These are phyloP conservation scores for Selaginella tamariscina DNA, from an alignment of 75 land plant genomes.

Conservation along the genomic window DNA sequence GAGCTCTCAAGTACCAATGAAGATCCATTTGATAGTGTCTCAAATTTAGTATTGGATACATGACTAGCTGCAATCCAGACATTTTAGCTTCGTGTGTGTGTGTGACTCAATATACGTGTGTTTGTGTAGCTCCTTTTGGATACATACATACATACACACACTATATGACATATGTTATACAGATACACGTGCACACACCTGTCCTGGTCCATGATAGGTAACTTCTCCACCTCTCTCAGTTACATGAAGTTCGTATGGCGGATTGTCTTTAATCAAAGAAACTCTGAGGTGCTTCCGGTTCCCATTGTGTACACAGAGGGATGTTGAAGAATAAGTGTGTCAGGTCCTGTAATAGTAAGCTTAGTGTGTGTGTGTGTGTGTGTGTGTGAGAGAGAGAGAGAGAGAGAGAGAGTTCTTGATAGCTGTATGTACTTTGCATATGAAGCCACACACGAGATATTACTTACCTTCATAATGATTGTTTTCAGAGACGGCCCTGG, in stretches of 20 bases:
- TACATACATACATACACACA: no score
- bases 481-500: slow-evolving; percentile 20
- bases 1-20: slow-evolving; percentile 94
- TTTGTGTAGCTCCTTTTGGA: no score
- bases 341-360: no score
- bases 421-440: no score
- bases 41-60: slow-evolving; percentile 92
- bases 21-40: slow-evolving; percentile 85
- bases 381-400: no score
- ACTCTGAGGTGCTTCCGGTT: slow-evolving; percentile 58
- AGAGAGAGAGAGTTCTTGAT: no score
- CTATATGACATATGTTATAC: no score
- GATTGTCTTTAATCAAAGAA: slow-evolving; percentile 43
- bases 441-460: no score
- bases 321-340: slow-evolving; percentile 67
- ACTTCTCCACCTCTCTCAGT: slow-evolving; percentile 96
- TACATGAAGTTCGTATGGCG: slow-evolving; percentile 54
- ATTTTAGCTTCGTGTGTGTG: background rate
- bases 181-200: slow-evolving; percentile 27
- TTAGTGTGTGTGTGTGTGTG: no score
- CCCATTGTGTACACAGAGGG: slow-evolving; percentile 83
- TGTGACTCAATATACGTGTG: no score
- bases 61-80: slow-evolving; percentile 53
- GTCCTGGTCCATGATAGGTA: slow-evolving; percentile 97
- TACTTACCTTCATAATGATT: slow-evolving; percentile 22